Evolutionary conservation across 2,329 filamentous ascomycete species (phyloP).

Genomic region (Trichoderma koningii): DNA sequence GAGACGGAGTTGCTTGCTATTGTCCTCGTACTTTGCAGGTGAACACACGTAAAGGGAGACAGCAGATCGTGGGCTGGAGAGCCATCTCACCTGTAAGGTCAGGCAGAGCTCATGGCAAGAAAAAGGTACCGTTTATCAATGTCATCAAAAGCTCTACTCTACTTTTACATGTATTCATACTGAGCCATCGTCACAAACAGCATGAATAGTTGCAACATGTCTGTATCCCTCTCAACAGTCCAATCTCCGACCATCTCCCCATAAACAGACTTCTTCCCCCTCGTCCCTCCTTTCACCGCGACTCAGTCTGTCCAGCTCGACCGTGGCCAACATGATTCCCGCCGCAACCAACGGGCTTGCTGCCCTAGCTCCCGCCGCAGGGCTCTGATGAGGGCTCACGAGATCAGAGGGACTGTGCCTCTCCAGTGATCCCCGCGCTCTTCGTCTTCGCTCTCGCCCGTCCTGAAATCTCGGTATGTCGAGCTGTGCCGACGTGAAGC

Average conservation of each 20-base stretch:
- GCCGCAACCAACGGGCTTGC: slow-evolving; percentile 35
- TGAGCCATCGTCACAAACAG: not conserved
- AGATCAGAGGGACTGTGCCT: slow-evolving; percentile 33
- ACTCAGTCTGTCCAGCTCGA: slow-evolving; percentile 40
- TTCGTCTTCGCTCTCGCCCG: slow-evolving; percentile 38
- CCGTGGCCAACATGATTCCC: slow-evolving; percentile 36
- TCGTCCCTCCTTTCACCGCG: not conserved
- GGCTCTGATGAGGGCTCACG: slow-evolving; percentile 30
- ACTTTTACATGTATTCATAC: not conserved
- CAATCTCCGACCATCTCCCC: not conserved
- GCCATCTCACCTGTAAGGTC: no score
- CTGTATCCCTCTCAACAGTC: no score
- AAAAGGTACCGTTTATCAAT: slow-evolving; percentile 1
- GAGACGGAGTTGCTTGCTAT: no score
- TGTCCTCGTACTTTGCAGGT: no score
- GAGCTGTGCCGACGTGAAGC: slow-evolving; percentile 24
- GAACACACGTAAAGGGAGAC: no score
- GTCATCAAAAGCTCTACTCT: not conserved
- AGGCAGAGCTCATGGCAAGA: not conserved
- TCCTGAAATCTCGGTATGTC: slow-evolving; percentile 30
- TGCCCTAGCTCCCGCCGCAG: slow-evolving; percentile 31
- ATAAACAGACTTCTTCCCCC: not conserved
- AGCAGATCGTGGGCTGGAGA: no score
- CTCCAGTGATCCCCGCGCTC: slow-evolving; percentile 37
- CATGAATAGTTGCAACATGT: not conserved